phyloP scores from a whole-genome alignment of 257 asterid species.

The Nicotiana otophora region DNA sequence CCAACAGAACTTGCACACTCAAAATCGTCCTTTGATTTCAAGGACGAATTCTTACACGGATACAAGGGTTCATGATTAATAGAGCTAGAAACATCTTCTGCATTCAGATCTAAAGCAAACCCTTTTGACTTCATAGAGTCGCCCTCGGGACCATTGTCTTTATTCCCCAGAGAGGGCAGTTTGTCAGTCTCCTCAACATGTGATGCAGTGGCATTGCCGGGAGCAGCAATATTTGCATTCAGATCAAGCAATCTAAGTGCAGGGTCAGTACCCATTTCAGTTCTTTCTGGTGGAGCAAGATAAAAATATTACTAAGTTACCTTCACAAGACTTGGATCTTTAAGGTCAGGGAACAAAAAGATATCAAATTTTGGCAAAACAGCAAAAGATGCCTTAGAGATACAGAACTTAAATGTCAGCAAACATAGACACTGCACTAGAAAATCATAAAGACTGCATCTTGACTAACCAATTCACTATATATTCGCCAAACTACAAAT shows the following conservation, averaged over 20 bases:
- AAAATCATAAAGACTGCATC: not conserved
- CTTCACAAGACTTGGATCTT: not conserved
- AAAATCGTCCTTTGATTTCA: constrained; percentile 44
- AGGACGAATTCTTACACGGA: constrained; percentile 30
- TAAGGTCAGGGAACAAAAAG: not conserved
- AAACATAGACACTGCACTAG: not conserved
- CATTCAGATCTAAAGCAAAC: constrained; percentile 57
- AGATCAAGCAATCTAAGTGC: constrained; percentile 45
- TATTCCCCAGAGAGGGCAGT: constrained; percentile 17
- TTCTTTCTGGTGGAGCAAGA: constrained; percentile 46
- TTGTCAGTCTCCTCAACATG: constrained; percentile 24
- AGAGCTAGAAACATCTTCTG: constrained; percentile 55
- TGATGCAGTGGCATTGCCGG: constrained; percentile 11
- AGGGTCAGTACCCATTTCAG: constrained; percentile 17
- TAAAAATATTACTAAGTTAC: not conserved
- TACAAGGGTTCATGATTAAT: constrained; percentile 30
- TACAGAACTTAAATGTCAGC: not conserved
- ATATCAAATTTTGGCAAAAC: not conserved
- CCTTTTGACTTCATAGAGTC: constrained; percentile 29
- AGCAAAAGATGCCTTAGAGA: not conserved
- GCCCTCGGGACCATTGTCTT: constrained; percentile 12
- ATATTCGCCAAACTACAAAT: not conserved
- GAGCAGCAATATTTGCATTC: constrained; percentile 36
- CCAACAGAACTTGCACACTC: constrained; percentile 80
- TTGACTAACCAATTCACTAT: not conserved